Evolutionary conservation across 2,329 filamentous ascomycete genomes (phyloP).

Genomic region (Colletotrichum somersetense): DNA sequence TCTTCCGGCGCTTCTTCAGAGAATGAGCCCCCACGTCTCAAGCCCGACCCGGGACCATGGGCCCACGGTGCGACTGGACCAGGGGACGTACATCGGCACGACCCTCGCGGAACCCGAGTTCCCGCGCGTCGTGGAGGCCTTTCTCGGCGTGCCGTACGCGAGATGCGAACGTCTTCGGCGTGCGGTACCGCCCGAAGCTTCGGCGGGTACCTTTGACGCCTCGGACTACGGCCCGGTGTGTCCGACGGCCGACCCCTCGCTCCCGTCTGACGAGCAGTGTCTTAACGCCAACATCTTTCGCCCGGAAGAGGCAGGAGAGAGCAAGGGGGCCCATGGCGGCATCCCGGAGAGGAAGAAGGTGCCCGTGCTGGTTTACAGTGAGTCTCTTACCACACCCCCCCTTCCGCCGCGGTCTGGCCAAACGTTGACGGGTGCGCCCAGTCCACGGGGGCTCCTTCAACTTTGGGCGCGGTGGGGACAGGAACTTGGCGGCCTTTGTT

Average conservation of each 20-base stretch:
- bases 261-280: conserved; percentile 63
- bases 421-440: background rate
- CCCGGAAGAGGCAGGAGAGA: conserved; percentile 45
- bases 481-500: conserved; percentile 73
- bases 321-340: conserved; percentile 44
- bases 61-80: conserved; percentile 47
- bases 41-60: background rate
- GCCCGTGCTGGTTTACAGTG: conserved; percentile 65
- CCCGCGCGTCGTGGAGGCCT: conserved; percentile 60
- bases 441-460: conserved; percentile 75
- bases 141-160: conserved; percentile 64
- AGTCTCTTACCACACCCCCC: background rate
- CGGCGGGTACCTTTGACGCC: conserved; percentile 49
- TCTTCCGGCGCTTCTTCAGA: background rate
- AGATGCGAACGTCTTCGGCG: conserved; percentile 59
- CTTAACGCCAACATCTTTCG: conserved; percentile 66
- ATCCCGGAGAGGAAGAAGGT: conserved; percentile 45
- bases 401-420: background rate
- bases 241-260: conserved; percentile 48
- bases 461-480: conserved; percentile 63
- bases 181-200: conserved; percentile 51
- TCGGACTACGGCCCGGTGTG: conserved; percentile 55
- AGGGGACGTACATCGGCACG: conserved; percentile 57
- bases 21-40: background rate
- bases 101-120: conserved; percentile 49